Conservation (phyloP, 75 land plant genomes). For the Pinus taeda region DNA sequence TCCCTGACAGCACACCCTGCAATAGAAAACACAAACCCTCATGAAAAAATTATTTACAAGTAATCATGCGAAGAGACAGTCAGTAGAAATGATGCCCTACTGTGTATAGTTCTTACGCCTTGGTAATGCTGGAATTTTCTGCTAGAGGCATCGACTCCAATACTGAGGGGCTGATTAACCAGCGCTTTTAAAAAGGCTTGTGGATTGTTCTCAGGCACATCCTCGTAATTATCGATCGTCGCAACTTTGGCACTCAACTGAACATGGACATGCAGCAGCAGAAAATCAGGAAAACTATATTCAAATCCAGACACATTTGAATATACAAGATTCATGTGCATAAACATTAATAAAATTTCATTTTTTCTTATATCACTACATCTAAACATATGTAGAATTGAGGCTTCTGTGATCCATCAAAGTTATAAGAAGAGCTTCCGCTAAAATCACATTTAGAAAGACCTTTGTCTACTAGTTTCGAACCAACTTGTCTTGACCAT, state of each 20-base stretch:
- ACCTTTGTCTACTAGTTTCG: too few species aligned
- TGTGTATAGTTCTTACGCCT: too few species aligned
- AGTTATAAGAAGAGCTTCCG: too few species aligned
- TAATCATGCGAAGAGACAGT: not conserved
- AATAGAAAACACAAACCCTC: not conserved
- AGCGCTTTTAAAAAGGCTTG: constrained; percentile 56
- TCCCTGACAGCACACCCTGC: constrained; percentile 24
- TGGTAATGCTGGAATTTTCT: too few species aligned
- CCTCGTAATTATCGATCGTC: constrained; percentile 49
- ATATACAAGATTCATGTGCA: too few species aligned
- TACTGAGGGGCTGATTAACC: constrained; percentile 57
- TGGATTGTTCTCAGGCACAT: constrained; percentile 58
- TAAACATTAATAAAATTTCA: too few species aligned
- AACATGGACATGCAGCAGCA: not conserved
- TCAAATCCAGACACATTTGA: not conserved
- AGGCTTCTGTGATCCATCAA: too few species aligned
- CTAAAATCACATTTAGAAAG: too few species aligned
- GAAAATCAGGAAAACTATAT: not conserved
- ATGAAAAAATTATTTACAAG: not conserved
- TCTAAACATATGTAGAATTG: too few species aligned
- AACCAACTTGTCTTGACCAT: too few species aligned
- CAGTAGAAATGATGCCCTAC: too few species aligned
- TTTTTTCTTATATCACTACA: too few species aligned
- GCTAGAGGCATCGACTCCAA: constrained; percentile 65
- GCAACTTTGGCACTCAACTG: constrained; percentile 35